These are phyloP conservation scores for Cubamyces sp. DNA, from an alignment of 768 basidiomycete genomes.

Conservation along the genomic window DNA sequence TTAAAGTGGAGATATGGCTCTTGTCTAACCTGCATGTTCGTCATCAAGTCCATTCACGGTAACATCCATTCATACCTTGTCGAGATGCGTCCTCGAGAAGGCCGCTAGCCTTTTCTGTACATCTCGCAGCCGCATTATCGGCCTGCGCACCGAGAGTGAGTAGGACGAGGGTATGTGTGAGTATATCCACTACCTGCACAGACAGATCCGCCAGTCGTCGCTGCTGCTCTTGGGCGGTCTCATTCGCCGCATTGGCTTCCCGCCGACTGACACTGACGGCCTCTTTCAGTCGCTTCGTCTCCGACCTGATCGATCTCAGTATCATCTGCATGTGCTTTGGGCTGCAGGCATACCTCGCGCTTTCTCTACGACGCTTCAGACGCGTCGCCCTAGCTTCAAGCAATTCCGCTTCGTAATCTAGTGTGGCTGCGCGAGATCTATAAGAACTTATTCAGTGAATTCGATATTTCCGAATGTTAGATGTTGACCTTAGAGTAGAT, in stretches of 20 bases:
- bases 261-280: constrained; percentile 26
- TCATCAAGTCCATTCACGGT: background rate
- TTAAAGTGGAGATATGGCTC: background rate
- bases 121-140: background rate
- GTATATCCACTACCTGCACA: background rate
- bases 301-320: constrained; percentile 26
- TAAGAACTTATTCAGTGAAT: background rate
- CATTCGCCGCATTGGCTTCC: background rate
- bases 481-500: constrained; percentile 2
- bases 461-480: background rate
- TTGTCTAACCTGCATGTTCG: background rate
- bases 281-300: constrained; percentile 31
- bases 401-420: constrained; percentile 34
- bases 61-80: background rate
- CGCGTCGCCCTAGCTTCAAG: constrained; percentile 35
- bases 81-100: background rate
- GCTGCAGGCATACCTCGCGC: constrained; percentile 35
- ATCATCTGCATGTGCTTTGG: too few relatives aligned
- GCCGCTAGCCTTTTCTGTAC: background rate
- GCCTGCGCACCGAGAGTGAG: background rate
- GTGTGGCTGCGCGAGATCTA: constrained; percentile 33
- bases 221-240: background rate
- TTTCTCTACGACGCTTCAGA: constrained; percentile 35
- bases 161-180: background rate
- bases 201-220: constrained; percentile 3